Evolutionary conservation across 148 eudicot species (phyloP), one percentile per base, ranked within the genome.

Genomic region (Heliamphora exappendiculata): DNA sequence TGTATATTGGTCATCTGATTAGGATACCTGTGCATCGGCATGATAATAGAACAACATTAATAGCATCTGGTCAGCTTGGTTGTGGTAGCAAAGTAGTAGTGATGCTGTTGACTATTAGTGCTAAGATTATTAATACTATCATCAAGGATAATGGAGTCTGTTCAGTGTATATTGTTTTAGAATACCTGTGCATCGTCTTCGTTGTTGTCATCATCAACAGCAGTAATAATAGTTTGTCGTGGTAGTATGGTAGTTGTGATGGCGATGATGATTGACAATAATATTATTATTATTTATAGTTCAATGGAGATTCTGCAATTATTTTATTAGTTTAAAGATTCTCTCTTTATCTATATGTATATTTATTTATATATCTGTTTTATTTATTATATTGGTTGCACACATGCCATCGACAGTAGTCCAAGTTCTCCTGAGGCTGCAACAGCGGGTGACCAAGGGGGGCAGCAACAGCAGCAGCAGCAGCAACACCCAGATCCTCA

Each of bases 401-500:
- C 76, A 28, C 79, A 37, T 76, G 60, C 72, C 75, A 59, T 70
- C 60, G 75, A 73, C 79, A 90, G 95, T 76, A 88, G 83, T 84
- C 81, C 86, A 44, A 81, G 78, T 67, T 42, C 92, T 72, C 68
- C 94, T 20, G 97, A 84, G 80, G 80, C 84, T 73, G 87, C 89
- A 83, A 74, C 86, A 53, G 83, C 44, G 13, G 86, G 87, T 75
- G 90, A 86, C 47, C 94, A 88, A 79, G 86, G 88, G 75, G 98
- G 75, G 16, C 71, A 10, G 29, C 91, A 81, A 67, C 91, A 82
- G 78, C 88, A 80, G 60, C 95, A 84, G 67, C 90, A 83, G 50
- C 84, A 87, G 44, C 93, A 89, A 70, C 94, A 87, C 78, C 84
- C 76, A 76, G 91, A 82, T 65, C 87, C 86, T 76, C 98, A 93